Conservation (phyloP, 306 rosid species). For the Echinosophora koreensis region DNA sequence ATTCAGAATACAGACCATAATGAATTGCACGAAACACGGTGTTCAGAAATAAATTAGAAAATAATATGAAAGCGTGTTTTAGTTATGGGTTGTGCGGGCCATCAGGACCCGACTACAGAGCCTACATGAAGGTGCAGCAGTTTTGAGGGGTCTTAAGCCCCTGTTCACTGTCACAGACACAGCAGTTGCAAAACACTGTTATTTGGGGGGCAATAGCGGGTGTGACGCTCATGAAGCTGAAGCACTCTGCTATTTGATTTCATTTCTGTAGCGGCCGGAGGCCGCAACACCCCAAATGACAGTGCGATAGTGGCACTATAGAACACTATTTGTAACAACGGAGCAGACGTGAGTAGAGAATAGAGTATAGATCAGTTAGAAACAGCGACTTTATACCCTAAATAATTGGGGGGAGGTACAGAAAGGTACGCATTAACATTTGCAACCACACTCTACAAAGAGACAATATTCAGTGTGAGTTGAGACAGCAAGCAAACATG, state of each 20-base stretch:
- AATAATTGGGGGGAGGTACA: not conserved
- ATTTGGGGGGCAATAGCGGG: not conserved
- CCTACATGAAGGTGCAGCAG: not conserved
- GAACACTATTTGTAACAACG: too few species aligned
- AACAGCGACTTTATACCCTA: not conserved
- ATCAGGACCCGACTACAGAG: not conserved
- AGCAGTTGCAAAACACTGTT: too few species aligned
- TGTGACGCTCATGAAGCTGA: not conserved
- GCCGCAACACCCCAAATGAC: not conserved
- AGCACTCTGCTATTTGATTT: not conserved
- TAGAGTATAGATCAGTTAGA: not conserved
- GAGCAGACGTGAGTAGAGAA: too few species aligned
- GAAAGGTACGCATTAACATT: not conserved
- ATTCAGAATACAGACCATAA: too few species aligned
- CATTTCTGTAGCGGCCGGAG: not conserved
- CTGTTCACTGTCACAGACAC: not conserved
- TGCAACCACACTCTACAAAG: not conserved
- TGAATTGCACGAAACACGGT: not conserved
- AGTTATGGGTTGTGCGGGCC: not conserved
- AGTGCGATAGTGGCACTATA: not conserved
- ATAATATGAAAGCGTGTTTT: not conserved
- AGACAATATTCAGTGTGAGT: not conserved
- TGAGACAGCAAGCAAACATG: not conserved
- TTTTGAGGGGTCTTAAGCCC: not conserved
- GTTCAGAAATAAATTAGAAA: too few species aligned